phyloP scores from a whole-genome alignment of 2,329 filamentous ascomycete genomes.

The Fusarium aywerte region DNA sequence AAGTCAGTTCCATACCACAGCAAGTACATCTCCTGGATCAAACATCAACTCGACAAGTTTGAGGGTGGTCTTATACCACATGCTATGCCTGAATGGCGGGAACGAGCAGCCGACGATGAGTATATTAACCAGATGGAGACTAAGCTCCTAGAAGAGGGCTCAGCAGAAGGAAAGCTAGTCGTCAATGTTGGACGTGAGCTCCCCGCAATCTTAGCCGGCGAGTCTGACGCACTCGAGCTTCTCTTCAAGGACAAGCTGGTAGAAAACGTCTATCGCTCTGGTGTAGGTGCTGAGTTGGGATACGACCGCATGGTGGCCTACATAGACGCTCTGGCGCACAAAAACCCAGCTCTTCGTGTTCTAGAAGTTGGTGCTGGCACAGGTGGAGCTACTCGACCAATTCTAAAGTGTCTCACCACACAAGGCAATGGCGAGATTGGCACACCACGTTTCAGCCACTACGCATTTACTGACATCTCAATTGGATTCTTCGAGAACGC shows the following conservation, averaged over 20 bases:
- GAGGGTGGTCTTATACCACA: neutral
- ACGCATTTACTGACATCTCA: conserved; percentile 7
- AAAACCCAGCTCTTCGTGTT: conserved; percentile 3
- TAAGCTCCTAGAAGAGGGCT: neutral
- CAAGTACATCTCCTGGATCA: conserved; percentile 12
- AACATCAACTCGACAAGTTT: conserved; percentile 1
- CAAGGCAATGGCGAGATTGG: neutral
- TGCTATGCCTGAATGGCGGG: neutral
- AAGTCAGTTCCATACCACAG: conserved; percentile 3
- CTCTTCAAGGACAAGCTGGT: conserved; percentile 11
- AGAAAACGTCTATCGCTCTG: conserved; percentile 5
- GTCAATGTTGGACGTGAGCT: conserved; percentile 6
- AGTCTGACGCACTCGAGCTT: conserved; percentile 6
- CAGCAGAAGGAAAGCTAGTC: conserved; percentile 5
- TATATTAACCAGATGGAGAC: conserved; percentile 3
- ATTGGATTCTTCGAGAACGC: conserved; percentile 8
- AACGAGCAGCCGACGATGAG: neutral
- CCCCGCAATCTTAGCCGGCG: neutral
- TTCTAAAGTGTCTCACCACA: neutral
- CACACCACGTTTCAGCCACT: neutral
- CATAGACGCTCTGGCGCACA: neutral
- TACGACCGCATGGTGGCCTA: conserved; percentile 3
- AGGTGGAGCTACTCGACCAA: neutral
- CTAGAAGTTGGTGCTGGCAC: too few relatives aligned
- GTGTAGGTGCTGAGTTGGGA: neutral